phyloP scores from a whole-genome alignment of 805 yeast genomes.

The Isabelozyma gotoi region DNA sequence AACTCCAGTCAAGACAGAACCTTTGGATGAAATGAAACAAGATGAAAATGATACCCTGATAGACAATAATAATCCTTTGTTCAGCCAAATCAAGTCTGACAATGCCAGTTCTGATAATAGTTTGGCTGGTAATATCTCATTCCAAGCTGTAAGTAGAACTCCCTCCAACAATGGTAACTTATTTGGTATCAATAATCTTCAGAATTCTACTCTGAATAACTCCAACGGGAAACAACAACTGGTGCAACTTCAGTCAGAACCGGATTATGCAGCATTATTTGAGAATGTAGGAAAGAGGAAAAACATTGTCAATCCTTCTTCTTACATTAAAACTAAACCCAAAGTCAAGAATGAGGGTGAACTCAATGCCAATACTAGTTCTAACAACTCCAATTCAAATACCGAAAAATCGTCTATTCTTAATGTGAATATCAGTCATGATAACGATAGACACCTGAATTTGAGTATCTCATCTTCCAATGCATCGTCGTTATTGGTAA shows the following conservation, averaged over 20 bases:
- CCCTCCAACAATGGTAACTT: conserved; percentile 15
- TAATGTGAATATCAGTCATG: conserved; percentile 4
- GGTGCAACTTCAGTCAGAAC: conserved; percentile 20
- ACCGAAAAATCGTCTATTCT: conserved; percentile 14
- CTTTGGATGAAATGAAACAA: conserved; percentile 6
- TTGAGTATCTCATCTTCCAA: conserved; percentile 12
- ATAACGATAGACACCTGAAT: conserved; percentile 5
- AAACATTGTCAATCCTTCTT: conserved; percentile 20
- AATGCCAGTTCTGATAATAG: conserved; percentile 9
- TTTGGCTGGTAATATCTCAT: conserved; percentile 9
- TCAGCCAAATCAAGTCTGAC: conserved; percentile 5
- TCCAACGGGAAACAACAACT: conserved; percentile 8
- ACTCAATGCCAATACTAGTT: conserved; percentile 3
- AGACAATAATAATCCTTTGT: not conserved
- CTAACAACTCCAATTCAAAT: conserved; percentile 8
- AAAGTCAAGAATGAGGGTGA: conserved; percentile 19
- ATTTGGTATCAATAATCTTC: conserved; percentile 5
- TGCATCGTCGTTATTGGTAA: conserved; percentile 7
- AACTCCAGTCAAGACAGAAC: conserved; percentile 10
- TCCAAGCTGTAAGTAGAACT: conserved; percentile 16
- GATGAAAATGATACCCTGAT: conserved; percentile 2
- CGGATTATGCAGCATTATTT: conserved; percentile 45
- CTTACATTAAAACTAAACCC: conserved; percentile 23
- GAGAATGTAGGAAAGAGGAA: conserved; percentile 43
- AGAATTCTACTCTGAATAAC: conserved; percentile 13